Evolutionary conservation across 345 rosid genomes (phyloP), one percentile per base, ranked within the genome.

Genomic region (Tarenaya hassleriana): DNA sequence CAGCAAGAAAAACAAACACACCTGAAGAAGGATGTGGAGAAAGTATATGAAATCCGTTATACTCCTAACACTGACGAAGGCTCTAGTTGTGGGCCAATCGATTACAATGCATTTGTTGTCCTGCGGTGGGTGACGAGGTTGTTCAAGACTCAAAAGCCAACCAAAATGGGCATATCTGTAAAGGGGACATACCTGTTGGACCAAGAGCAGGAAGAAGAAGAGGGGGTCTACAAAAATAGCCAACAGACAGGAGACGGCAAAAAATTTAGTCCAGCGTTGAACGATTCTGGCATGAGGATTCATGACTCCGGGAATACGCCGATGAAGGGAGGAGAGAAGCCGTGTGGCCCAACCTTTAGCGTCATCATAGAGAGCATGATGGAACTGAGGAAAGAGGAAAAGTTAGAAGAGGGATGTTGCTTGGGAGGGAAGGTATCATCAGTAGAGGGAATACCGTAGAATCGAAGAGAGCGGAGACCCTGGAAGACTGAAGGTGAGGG

Each of bases 281-380:
- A 87, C 81, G 46, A 56, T 34, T 64, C 61, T 64, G 16, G 79
- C 38, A 63, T 91, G 96, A 67, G 98, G 96, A 71, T 87, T 91
- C 86, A 84, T 76, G 68, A 87, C 75, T 24, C 82, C 74, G 20
- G 76, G 85, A 66, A 82, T 58, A 69, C 54, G 46, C 16, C 50
- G 52, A 43, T 18, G 19, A 41, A 75, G 5, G 73, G 29, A 69
- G 7, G 85, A 63, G 34, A 52, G 31, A 48, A 73, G 63, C 47
- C 82, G 56, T 64, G 65, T 84, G 17, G 82, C 87, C 84, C 98
- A 84, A 8, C 98, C 86, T 75, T 75, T 77, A 54, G 96, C 95
- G 65, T 84, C 95, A 47, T 80, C 94, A 14, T 84, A 80, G 8
- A 86, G 67, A 73, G 58, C 70, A 69, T 76, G 78, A 48, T 77